phyloP scores from a whole-genome alignment of 1,284 basidiomycete genomes.

The Athelia psychrophila region DNA sequence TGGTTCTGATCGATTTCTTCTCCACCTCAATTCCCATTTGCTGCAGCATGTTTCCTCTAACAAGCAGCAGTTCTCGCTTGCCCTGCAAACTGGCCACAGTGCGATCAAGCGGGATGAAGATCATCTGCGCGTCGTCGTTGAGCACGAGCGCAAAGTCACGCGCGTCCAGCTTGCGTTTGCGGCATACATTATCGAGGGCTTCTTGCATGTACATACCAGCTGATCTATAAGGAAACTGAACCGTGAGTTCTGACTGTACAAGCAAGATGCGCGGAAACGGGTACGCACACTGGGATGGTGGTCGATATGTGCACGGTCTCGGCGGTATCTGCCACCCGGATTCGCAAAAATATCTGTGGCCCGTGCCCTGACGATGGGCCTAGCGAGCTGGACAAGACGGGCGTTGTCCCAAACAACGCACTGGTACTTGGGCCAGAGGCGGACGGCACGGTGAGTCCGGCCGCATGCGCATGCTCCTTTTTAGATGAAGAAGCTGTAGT shows the following conservation, averaged over 20 bases:
- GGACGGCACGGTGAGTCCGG: constrained; percentile 37
- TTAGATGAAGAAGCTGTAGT: constrained; percentile 40
- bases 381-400: constrained; percentile 57
- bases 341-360: constrained; percentile 77
- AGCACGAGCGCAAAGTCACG: constrained; percentile 86
- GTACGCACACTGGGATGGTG: constrained; percentile 81
- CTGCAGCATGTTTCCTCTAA: constrained; percentile 76
- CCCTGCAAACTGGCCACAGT: constrained; percentile 93
- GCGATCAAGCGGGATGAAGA: constrained; percentile 92
- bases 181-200: constrained; percentile 84
- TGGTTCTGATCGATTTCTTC: constrained; percentile 60
- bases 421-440: constrained; percentile 22
- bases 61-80: constrained; percentile 80
- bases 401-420: constrained; percentile 40
- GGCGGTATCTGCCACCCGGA: constrained; percentile 73
- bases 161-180: constrained; percentile 68
- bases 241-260: constrained; percentile 3
- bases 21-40: constrained; percentile 64
- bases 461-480: constrained; percentile 15
- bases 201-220: constrained; percentile 98
- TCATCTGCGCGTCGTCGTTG: constrained; percentile 63
- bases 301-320: constrained; percentile 83
- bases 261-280: constrained; percentile 22
- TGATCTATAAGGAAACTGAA: constrained; percentile 45
- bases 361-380: constrained; percentile 69